Evolutionary conservation across 2,329 filamentous ascomycete genomes (phyloP), one percentile per base, ranked within the genome.

Genomic region (Trichoderma sp.): DNA sequence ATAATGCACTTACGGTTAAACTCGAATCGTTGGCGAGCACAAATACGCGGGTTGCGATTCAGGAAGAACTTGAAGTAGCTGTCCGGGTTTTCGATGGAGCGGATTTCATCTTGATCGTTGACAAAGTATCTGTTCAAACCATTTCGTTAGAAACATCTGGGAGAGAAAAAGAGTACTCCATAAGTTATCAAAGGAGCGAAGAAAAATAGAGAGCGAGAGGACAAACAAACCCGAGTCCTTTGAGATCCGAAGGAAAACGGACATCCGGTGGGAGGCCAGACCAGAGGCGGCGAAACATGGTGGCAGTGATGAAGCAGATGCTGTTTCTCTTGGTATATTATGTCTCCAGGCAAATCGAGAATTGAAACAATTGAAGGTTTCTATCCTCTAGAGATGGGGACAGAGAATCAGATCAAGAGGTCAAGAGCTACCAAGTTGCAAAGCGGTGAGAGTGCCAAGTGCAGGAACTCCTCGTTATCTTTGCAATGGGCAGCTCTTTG

Each of bases 21-120:
- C 49, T 89, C 84, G 72, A 91, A 91, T 21, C 90, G 86, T 74
- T 93, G 92, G 24, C 91, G 84, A 52, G 91, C 86, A 77, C 97
- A 97, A 80, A 91, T 86, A 47, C 93, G 89, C n/a, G 87, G 83
- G 78, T 93, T 94, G 73, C 88, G 89, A 77, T 87, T 91, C 65
- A 92, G 79, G 77, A 89, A 90, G 83, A 86, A 97, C 73, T 92
- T 87, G 83, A 93, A 97, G 76, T 89, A 90, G 72, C 86, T 83
- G 33, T 90, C 85, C 0, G 91, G 89, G 43, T 93, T 82, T 27
- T 86, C 82, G 67, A 92, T 90, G 71, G 85, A 89, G 59, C 92
- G 89, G 71, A 97, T 87, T 75, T 95, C 88, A 73, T 95, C 92
- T 0, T 89, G 79, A 0, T 89, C 85, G 73, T 92, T 94, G 80